Conservation (phyloP, 2,329 filamentous ascomycete species). For the Trichoderma guizhouense region DNA sequence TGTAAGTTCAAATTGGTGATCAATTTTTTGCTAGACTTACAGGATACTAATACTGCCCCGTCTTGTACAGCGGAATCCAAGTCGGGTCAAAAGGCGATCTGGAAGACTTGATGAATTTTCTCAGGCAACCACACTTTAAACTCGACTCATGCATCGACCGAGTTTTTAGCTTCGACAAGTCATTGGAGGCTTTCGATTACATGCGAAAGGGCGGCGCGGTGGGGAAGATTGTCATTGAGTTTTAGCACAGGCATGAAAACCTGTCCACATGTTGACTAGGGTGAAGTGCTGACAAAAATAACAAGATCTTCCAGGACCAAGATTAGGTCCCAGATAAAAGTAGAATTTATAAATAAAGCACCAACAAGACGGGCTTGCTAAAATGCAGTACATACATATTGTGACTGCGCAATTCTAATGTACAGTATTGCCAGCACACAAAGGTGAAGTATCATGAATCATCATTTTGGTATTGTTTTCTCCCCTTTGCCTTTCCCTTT, state of each 20-base stretch:
- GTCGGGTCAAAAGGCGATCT: constrained; percentile 9
- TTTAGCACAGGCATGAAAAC: not conserved
- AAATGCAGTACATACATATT: constrained; percentile 2
- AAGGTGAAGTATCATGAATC: not conserved
- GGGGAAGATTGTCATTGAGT: constrained; percentile 11
- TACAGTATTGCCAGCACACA: not conserved
- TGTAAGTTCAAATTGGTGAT: not conserved
- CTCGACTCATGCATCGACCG: constrained; percentile 7
- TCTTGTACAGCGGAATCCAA: not conserved
- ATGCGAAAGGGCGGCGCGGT: not conserved
- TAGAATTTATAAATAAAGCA: not conserved
- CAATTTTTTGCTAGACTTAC: not conserved
- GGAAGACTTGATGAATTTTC: constrained; percentile 1
- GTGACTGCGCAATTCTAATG: not conserved
- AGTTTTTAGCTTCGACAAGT: constrained; percentile 4
- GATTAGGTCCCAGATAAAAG: not conserved
- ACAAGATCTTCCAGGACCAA: not conserved
- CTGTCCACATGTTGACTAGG: too few relatives aligned
- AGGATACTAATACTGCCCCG: not conserved
- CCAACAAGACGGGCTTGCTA: not conserved
- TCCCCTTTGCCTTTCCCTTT: not conserved
- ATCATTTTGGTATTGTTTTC: not conserved
- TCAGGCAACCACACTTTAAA: not conserved
- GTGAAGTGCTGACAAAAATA: not conserved
- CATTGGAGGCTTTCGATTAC: not conserved